Conservation (phyloP, 2,329 filamentous ascomycete species). For the Diaporthe ampelina region DNA sequence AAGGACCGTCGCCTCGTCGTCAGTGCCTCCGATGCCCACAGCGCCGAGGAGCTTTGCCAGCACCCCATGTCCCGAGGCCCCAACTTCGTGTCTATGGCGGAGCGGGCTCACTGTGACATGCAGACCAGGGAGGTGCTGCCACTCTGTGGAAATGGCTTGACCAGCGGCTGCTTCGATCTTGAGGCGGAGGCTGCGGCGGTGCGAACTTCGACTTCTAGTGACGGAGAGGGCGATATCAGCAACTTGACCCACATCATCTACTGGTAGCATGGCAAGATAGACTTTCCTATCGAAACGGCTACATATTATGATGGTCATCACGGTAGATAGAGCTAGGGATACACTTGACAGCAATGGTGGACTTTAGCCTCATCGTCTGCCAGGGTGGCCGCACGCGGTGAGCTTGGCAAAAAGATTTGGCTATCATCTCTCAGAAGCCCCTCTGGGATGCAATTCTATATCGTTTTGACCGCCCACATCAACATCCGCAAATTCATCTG, state of each 20-base stretch:
- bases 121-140: constrained; percentile 7
- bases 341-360: not conserved
- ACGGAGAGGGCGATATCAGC: too few relatives aligned
- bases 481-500: too few relatives aligned
- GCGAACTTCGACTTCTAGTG: not conserved
- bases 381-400: too few relatives aligned
- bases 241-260: not conserved
- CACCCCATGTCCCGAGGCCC: not conserved
- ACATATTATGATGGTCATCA: not conserved
- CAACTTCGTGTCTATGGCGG: not conserved
- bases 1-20: constrained; percentile 5
- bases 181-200: not conserved
- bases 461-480: too few relatives aligned
- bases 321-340: not conserved
- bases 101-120: not conserved
- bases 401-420: too few relatives aligned
- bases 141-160: not conserved
- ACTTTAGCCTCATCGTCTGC: not conserved
- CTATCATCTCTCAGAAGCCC: too few relatives aligned
- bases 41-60: not conserved
- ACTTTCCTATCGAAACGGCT: not conserved
- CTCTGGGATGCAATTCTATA: too few relatives aligned
- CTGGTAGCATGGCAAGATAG: not conserved
- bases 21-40: constrained; percentile 1
- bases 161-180: not conserved